These are phyloP conservation scores for Pelargonium australe DNA, from an alignment of 441 rosid genomes.

Conservation along the genomic window DNA sequence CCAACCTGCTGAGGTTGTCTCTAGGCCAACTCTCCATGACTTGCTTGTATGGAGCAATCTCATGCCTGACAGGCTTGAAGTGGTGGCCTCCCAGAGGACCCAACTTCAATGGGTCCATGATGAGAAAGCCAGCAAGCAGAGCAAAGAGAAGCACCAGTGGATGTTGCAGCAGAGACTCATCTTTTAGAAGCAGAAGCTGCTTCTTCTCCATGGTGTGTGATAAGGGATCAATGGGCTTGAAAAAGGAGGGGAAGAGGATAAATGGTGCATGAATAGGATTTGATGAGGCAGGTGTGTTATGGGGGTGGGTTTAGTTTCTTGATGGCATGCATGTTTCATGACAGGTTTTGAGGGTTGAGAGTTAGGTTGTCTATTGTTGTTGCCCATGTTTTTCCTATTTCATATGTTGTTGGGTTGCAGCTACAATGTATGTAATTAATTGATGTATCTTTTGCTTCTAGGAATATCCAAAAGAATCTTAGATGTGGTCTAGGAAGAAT, in stretches of 20 bases:
- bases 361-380: slow-evolving; percentile 39
- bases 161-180: slow-evolving; percentile 47
- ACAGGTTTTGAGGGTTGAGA: slow-evolving; percentile 28
- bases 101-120: slow-evolving; percentile 64
- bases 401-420: slow-evolving; percentile 5
- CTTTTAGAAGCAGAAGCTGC: slow-evolving; percentile 20
- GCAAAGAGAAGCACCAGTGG: slow-evolving; percentile 43
- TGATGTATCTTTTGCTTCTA: not conserved
- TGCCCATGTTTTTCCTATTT: slow-evolving; percentile 25
- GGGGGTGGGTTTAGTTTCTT: slow-evolving; percentile 15
- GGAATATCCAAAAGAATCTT: not conserved
- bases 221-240: not conserved
- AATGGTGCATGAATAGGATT: slow-evolving; percentile 5
- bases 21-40: slow-evolving; percentile 84
- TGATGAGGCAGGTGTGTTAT: slow-evolving; percentile 16
- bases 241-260: slow-evolving; percentile 14
- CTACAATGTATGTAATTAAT: not conserved
- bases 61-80: slow-evolving; percentile 81
- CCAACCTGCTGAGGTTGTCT: slow-evolving; percentile 65
- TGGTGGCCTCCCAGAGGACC: slow-evolving; percentile 67
- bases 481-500: too few relatives aligned
- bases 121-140: slow-evolving; percentile 47
- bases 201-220: slow-evolving; percentile 56
- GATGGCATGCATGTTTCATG: slow-evolving; percentile 35
- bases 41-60: slow-evolving; percentile 74